phyloP scores from a whole-genome alignment of 805 yeast species.

The Ascoidea rubescens region DNA sequence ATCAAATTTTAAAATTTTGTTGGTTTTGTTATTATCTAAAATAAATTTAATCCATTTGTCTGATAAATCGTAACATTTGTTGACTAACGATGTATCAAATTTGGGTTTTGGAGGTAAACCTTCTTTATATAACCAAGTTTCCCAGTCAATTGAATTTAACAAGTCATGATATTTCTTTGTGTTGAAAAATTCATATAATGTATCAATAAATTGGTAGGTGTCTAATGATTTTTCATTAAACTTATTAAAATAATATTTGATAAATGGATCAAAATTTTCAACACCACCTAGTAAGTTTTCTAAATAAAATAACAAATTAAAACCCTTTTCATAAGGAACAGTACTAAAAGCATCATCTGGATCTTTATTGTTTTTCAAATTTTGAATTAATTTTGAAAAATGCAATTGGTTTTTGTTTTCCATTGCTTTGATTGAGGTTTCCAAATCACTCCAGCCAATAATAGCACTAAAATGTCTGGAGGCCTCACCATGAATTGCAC shows the following conservation, averaged over 20 bases:
- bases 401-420: slow-evolving; percentile 24
- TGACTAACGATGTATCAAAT: slow-evolving; percentile 69
- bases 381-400: slow-evolving; percentile 53
- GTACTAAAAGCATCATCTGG: slow-evolving; percentile 85
- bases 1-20: slow-evolving; percentile 10
- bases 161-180: slow-evolving; percentile 22
- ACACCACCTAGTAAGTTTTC: slow-evolving; percentile 58
- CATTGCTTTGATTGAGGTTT: slow-evolving; percentile 51
- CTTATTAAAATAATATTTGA: slow-evolving; percentile 60
- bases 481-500: slow-evolving; percentile 64
- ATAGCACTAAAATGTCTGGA: slow-evolving; percentile 71
- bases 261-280: slow-evolving; percentile 60
- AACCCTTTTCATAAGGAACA: slow-evolving; percentile 89
- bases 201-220: slow-evolving; percentile 67
- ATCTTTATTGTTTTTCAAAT: slow-evolving; percentile 54
- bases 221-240: slow-evolving; percentile 64
- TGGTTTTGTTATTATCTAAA: slow-evolving; percentile 4
- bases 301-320: slow-evolving; percentile 59
- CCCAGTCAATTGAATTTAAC: slow-evolving; percentile 73
- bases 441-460: slow-evolving; percentile 80
- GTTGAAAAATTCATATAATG: slow-evolving; percentile 44
- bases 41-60: slow-evolving; percentile 43
- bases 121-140: slow-evolving; percentile 65
- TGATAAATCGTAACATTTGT: slow-evolving; percentile 54
- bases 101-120: slow-evolving; percentile 85